Evolutionary conservation across 1,139 yeast genomes (phyloP), one percentile per base, ranked within the genome.

Genomic region (Arxiozyma telluris): DNA sequence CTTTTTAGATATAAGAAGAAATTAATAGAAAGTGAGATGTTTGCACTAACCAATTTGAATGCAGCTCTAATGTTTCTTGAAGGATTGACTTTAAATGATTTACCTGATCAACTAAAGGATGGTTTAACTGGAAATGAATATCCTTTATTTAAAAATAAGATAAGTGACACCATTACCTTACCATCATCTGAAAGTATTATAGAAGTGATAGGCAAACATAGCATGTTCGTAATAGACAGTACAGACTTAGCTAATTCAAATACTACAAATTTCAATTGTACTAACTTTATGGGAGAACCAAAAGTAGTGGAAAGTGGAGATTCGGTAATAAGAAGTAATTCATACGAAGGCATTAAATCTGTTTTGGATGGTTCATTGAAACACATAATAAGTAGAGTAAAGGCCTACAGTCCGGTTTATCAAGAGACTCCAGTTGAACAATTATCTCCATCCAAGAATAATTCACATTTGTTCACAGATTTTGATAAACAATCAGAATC

Each of bases 31-130:
- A 82, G 80, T 57, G 73, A 79, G 30, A 66, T 80, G 34, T 83
- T 81, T 64, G 81, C 83, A 51, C 65, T 82, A 50, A 83, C 88
- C 1, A 83, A 83, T 62, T 69, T 81, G 50, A 87, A 83, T 60
- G 89, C 89, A 0, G 80, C 85, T 3, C 68, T 82, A 21, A 76
- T 77, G 22, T 81, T 80, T 57, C 60, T 81, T n/a, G 77, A 77
- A 47, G 72, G 77, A 20, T 73, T 77, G 4, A 73, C 78, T 2
- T 57, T 75, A 8, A 72, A 70, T 27, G 76, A 78, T 53, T 64
- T 79, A 49, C 64, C 77, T 0, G 67, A 68, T 12, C 59, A 59
- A 23, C 49, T 58, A 22, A 58, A 57, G 45, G 58, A 54, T 12
- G 54, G 59, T 39, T 47, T 65, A 39, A 44, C 58, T 2, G 43